phyloP scores from a whole-genome alignment of 139 green algal species.

The Picochlorum sp. region DNA sequence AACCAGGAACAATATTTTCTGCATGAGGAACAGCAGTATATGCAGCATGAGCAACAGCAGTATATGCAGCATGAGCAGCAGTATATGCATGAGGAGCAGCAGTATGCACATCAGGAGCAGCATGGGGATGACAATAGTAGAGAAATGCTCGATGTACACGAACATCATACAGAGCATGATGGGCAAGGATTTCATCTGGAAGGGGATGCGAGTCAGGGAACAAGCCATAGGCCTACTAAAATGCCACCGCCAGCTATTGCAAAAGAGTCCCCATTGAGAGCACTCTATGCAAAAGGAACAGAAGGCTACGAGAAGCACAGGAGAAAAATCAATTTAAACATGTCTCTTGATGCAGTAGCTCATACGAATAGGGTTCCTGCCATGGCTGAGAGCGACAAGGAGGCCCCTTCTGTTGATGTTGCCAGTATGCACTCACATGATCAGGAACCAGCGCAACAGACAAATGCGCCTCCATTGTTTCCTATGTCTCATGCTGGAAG shows the following conservation, averaged over 20 bases:
- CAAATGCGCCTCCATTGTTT: no score
- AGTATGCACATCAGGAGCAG: neutral
- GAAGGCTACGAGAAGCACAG: neutral
- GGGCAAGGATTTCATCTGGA: no score
- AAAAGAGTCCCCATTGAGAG: conserved; percentile 2
- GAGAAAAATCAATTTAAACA: neutral
- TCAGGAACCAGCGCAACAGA: no score
- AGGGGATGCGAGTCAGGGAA: no score
- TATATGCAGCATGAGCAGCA: neutral
- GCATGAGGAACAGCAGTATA: neutral
- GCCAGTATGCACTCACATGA: no score
- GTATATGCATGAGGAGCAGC: neutral
- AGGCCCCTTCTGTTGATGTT: no score
- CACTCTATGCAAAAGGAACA: neutral
- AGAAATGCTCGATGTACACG: no score
- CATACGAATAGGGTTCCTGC: no score
- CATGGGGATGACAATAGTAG: neutral
- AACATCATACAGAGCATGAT: no score
- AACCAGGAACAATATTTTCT: no score
- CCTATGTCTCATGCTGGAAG: no score
- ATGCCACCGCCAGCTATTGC: neutral
- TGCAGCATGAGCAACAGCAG: neutral
- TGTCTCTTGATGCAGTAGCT: neutral
- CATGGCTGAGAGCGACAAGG: no score
- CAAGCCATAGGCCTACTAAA: neutral